phyloP scores from a whole-genome alignment of 78 protist genomes.

The Cavenderia fasciculata region DNA sequence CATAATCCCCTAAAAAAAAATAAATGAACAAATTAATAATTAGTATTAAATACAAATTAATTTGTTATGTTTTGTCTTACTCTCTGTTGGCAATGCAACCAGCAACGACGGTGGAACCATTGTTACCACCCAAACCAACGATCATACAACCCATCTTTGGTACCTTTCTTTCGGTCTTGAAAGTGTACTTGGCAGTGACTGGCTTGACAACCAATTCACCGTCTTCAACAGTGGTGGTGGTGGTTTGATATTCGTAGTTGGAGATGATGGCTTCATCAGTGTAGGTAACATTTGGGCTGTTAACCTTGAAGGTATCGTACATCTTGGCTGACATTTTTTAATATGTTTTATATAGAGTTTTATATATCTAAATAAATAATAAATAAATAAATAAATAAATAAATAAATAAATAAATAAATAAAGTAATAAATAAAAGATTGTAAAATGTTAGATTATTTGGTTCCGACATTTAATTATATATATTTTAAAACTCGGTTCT shows the following conservation, averaged over 20 bases:
- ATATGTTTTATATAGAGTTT: too few species aligned
- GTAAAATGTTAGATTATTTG: too few species aligned
- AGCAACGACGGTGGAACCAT: constrained; percentile 98
- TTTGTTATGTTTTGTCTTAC: background rate
- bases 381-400: too few species aligned
- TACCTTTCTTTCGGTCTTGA: constrained; percentile 69
- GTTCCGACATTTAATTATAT: too few species aligned
- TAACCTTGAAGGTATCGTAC: constrained; percentile 73
- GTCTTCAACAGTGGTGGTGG: constrained; percentile 22
- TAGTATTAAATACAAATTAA: too few species aligned
- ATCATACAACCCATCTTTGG: constrained; percentile 90
- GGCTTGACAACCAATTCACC: constrained; percentile 88
- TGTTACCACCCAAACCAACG: constrained; percentile 99
- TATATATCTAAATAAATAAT: too few species aligned
- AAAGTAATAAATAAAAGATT: too few species aligned
- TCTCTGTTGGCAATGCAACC: constrained; percentile 96
- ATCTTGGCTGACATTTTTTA: constrained; percentile 67
- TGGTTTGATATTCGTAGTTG: constrained; percentile 83
- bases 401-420: too few species aligned
- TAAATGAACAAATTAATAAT: too few species aligned
- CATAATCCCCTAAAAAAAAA: constrained; percentile 63
- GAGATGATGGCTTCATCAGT: constrained; percentile 83
- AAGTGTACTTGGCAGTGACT: constrained; percentile 7
- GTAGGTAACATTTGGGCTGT: constrained; percentile 85
- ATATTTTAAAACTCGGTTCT: too few species aligned